Evolutionary conservation across 1,284 basidiomycete genomes (phyloP).

Genomic region (Schizophyllum amplum): DNA sequence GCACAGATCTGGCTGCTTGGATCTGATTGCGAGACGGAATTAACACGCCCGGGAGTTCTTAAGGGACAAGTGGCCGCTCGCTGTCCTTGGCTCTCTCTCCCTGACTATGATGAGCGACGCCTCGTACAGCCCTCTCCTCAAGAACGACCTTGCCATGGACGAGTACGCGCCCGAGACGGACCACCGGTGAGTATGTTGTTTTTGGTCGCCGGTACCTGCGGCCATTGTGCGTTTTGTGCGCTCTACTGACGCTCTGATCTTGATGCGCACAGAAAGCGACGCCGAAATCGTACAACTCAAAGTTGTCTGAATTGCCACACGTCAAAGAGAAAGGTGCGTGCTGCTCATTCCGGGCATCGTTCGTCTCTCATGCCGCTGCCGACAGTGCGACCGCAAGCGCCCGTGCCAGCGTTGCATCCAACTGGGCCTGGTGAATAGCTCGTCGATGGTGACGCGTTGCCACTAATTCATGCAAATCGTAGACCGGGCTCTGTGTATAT

Average conservation of each 20-base stretch:
- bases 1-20: background rate
- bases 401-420: conserved; percentile 87
- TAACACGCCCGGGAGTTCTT: background rate
- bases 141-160: conserved; percentile 39
- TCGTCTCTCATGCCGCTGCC: background rate
- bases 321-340: conserved; percentile 78
- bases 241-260: conserved; percentile 1
- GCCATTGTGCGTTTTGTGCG: background rate
- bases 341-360: background rate
- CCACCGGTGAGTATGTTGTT: conserved; percentile 24
- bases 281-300: conserved; percentile 84
- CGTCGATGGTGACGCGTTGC: background rate
- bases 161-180: conserved; percentile 44
- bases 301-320: conserved; percentile 87
- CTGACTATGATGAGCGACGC: background rate
- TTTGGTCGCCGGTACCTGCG: background rate
- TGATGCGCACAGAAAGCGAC: conserved; percentile 38
- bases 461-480: conserved; percentile 4
- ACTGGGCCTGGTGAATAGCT: conserved; percentile 53
- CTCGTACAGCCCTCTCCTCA: conserved; percentile 24
- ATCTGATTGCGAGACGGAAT: background rate
- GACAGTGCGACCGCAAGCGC: conserved; percentile 70
- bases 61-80: background rate
- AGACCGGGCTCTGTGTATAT: conserved; percentile 89
- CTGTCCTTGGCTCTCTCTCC: background rate